Base-by-base conservation (phyloP, 192 early-diverging fungal species). In the Dissophora ornata region DNA sequence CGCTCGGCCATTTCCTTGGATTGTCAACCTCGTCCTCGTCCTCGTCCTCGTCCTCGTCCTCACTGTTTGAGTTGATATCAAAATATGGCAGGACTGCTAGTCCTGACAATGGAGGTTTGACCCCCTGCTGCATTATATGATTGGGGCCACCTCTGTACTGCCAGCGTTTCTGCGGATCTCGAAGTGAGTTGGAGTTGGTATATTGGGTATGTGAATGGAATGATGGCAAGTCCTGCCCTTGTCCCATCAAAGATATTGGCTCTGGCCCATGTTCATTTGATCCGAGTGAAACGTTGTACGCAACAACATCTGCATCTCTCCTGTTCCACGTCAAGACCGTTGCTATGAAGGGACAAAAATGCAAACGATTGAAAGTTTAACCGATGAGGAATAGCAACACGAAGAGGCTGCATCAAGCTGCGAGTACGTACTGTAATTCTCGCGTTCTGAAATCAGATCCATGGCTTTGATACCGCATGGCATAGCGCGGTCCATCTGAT, bases 191-290 rank as follows among this genome's bases (percentile, higher is more conserved):
- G 29, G 68, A 33, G 44, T 57, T 62, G 59, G 53, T 62, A 71
- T 71, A 71, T 21, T 71, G 68, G 36, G 57, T 10, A 62, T 71
- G 68, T 6, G 50, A n/a, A 22, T 71, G 68, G 25, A 71, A 71
- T 2, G 58, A 62, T 4, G 68, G 58, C 10, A 71, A 36, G 22
- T 61, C 50, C 25, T 62, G 68, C 30, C 42, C 58, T 4, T 52
- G 52, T 9, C 59, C 57, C 24, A 15, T 18, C 58, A 71, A 41
- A 6, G 44, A 5, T 34, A 62, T 34, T 0, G 52, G 68, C 13
- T 30, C 48, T 15, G 21, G 47, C 3, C 32, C 26, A 13, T n/a
- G 9, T 12, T 59, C 36, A 22, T 62, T 18, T 47, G 68, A 62
- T 28, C 44, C 68, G 6, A 48, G 36, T 16, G 68, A 71, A 33